A percentile compares a stretch with the other conserved stretches of the same genome.
phyloP scores from a whole-genome alignment of 2,329 filamentous ascomycete species.

The Colletotrichum tropicale region DNA sequence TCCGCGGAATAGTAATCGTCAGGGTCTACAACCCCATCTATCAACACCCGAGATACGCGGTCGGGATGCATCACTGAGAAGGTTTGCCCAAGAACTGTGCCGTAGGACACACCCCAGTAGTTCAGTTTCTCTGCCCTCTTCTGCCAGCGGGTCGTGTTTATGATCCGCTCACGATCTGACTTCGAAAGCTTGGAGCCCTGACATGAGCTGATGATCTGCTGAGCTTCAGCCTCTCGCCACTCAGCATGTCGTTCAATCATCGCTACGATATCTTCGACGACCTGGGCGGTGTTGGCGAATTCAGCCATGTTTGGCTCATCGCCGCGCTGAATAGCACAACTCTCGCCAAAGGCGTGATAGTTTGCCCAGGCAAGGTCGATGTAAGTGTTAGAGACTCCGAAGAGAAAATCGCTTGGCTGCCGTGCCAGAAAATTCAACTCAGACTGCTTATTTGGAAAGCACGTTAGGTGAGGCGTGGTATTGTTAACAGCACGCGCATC shows the following conservation, averaged over 20 bases:
- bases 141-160: conserved; percentile 15
- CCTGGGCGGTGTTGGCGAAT: conserved; percentile 49
- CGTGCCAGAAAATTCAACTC: not conserved
- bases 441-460: conserved; percentile 33
- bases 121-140: conserved; percentile 32
- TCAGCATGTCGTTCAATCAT: conserved; percentile 47
- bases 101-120: conserved; percentile 50
- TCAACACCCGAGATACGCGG: conserved; percentile 34
- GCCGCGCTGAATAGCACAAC: conserved; percentile 17
- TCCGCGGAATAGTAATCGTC: conserved; percentile 35
- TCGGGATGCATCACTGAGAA: conserved; percentile 43
- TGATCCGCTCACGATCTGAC: not conserved
- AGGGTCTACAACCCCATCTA: conserved; percentile 38
- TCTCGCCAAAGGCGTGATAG: conserved; percentile 22
- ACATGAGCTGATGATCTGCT: not conserved
- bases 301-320: conserved; percentile 25
- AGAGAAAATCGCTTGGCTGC: not conserved
- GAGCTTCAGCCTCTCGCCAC: conserved; percentile 30
- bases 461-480: conserved; percentile 41
- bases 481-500: conserved; percentile 47
- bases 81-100: conserved; percentile 43
- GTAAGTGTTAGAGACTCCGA: conserved; percentile 20
- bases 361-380: conserved; percentile 27
- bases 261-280: conserved; percentile 53
- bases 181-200: rapidly evolving